Evolutionary conservation across 1,284 basidiomycete species (phyloP), one percentile per base, ranked within the genome.

Genomic region (Tetrapyrgos nigripes): DNA sequence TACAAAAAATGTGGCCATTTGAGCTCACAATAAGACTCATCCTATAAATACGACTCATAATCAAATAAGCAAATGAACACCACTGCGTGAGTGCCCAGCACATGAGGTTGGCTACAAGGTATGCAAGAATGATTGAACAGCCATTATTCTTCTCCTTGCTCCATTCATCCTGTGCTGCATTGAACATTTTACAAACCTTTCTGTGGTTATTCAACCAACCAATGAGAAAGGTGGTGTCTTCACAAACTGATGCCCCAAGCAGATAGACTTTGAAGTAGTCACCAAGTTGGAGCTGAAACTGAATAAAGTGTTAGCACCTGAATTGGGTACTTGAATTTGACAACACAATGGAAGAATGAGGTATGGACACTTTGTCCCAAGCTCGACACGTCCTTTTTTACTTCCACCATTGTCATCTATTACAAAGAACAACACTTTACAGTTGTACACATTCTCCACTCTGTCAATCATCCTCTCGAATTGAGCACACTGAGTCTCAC

Each of bases 21-120:
- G n/a, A n/a, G n/a, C n/a, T n/a, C n/a, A n/a, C n/a, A n/a, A n/a
- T n/a, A n/a, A n/a, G n/a, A n/a, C n/a, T n/a, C n/a, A n/a, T n/a
- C n/a, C n/a, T n/a, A n/a, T n/a, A n/a, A n/a, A n/a, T n/a, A n/a
- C n/a, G n/a, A n/a, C n/a, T n/a, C n/a, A n/a, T n/a, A n/a, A 28
- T 26, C 17, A 29, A 53, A 53, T 1, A 63, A 55, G 1, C 53
- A 45, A 29, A 58, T 33, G 29, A 65, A 65, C 1, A 62, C 62
- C 45, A 60, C 53, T 27, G 19, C 61, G 33, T 65, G 62, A 1
- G 64, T 65, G 62, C 63, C 62, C 64, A 65, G 3, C 53, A 51
- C 1, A 62, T 65, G 24, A 63, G 31, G 28, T 63, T 63, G 0
- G 62, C 59, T 5, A 59, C 57, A 21, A 64, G 37, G 40, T 64